A percentile compares a stretch with the other conserved stretches of the same genome.
phyloP scores from a whole-genome alignment of 768 basidiomycete species.

The Butyriboletus loyo region DNA sequence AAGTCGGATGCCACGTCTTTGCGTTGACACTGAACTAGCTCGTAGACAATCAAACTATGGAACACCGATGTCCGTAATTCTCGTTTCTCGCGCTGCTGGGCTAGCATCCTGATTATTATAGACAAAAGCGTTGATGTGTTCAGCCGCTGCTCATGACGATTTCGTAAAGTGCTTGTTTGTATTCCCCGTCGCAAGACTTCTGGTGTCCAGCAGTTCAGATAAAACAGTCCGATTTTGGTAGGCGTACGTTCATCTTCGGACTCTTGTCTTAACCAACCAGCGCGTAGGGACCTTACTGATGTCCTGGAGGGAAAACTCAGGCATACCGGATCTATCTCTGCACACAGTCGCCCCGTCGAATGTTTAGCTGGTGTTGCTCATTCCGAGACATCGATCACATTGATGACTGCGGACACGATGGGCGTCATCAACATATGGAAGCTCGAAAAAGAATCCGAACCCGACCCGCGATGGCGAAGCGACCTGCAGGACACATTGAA shows the following conservation, averaged over 20 bases:
- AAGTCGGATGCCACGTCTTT: constrained; percentile 4
- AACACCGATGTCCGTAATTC: constrained; percentile 56
- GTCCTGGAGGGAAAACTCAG: constrained; percentile 39
- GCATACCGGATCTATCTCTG: constrained; percentile 67
- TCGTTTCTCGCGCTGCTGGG: neutral
- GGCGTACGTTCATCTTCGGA: constrained; percentile 15
- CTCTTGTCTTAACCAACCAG: neutral
- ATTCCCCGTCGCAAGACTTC: constrained; percentile 58
- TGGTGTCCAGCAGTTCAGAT: constrained; percentile 89
- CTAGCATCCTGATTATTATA: constrained; percentile 31
- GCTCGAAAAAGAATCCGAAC: constrained; percentile 42
- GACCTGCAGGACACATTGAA: constrained; percentile 52
- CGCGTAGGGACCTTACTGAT: constrained; percentile 59
- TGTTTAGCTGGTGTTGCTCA: constrained; percentile 56
- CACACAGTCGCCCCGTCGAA: constrained; percentile 88
- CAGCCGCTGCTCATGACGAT: constrained; percentile 78
- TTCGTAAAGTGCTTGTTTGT: constrained; percentile 86
- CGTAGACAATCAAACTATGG: constrained; percentile 86
- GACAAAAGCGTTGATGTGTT: constrained; percentile 69
- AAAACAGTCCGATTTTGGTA: constrained; percentile 87
- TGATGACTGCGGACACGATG: constrained; percentile 92
- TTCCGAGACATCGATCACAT: constrained; percentile 44
- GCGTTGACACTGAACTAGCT: constrained; percentile 9
- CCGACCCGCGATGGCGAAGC: constrained; percentile 47
- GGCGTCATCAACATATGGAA: constrained; percentile 85